Percentiles rank a stretch among this genome's conserved stretches.
phyloP scores from a whole-genome alignment of 495 filamentous ascomycete species.

The Daldinia caldariorum region DNA sequence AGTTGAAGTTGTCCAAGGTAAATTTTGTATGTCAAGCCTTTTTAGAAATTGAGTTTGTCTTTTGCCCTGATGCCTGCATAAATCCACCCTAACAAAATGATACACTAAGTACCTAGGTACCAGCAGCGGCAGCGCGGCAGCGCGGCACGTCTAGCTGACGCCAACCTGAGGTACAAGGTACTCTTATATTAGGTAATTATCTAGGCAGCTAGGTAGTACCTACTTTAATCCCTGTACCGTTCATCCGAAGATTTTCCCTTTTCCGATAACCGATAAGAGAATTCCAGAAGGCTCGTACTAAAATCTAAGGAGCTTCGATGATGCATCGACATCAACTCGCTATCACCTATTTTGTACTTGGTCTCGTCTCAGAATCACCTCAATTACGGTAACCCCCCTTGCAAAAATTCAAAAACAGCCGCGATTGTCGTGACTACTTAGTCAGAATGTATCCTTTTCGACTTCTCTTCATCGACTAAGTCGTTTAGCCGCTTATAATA shows the following conservation, averaged over 20 bases:
- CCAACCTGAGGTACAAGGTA: neutral
- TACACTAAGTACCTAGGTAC: too few species aligned
- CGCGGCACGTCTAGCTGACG: neutral
- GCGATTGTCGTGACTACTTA: constrained; percentile 27
- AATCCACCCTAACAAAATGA: too few species aligned
- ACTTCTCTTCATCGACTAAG: constrained; percentile 32
- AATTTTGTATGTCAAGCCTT: neutral
- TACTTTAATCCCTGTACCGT: neutral
- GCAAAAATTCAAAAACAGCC: constrained; percentile 6
- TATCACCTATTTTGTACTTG: constrained; percentile 36
- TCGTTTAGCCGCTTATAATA: constrained; percentile 34
- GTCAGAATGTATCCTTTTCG: constrained; percentile 43
- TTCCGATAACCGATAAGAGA: constrained; percentile 42
- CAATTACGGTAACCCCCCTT: constrained; percentile 36
- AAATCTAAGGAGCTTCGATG: constrained; percentile 27
- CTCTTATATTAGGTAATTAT: constrained; percentile 1
- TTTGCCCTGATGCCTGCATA: constrained; percentile 15
- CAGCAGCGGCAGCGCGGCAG: too few species aligned
- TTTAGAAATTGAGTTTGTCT: neutral
- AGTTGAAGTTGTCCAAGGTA: neutral
- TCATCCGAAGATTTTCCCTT: constrained; percentile 31
- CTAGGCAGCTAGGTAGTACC: too few species aligned
- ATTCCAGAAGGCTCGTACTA: constrained; percentile 21
- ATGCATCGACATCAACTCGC: constrained; percentile 20
- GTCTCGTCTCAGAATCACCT: constrained; percentile 43